Conservation (phyloP, 139 green algal species). For the Micractinium conductrix region DNA sequence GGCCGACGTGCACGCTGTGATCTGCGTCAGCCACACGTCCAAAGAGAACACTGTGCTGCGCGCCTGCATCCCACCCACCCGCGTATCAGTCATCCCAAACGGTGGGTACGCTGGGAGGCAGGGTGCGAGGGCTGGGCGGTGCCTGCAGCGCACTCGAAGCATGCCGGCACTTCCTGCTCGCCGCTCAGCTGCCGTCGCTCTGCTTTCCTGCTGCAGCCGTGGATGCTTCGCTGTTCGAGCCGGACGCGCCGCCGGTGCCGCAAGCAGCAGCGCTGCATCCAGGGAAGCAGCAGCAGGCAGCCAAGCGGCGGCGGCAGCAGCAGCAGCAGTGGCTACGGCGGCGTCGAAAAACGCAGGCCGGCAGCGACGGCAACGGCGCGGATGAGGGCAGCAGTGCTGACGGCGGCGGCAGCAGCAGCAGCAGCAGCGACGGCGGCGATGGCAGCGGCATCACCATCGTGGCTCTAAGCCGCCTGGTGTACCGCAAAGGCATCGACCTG, state of each 20-base stretch:
- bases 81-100: slow-evolving; percentile 97
- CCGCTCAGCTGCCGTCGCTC: background rate
- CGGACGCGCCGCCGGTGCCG: slow-evolving; percentile 26
- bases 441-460: slow-evolving; percentile 69
- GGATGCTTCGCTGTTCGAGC: slow-evolving; percentile 80
- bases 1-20: slow-evolving; percentile 75
- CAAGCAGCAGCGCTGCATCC: background rate
- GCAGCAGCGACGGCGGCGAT: slow-evolving; percentile 34
- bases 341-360: background rate
- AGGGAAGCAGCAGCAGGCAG: background rate
- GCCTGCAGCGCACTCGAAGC: no score
- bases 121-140: no score
- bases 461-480: slow-evolving; percentile 88
- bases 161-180: no score
- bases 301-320: background rate
- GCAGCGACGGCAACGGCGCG: background rate
- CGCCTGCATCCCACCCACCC: slow-evolving; percentile 80
- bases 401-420: background rate
- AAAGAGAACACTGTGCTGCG: slow-evolving; percentile 98
- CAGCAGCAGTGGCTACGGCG: background rate
- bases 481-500: slow-evolving; percentile 96
- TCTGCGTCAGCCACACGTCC: slow-evolving; percentile 96
- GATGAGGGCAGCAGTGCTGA: no score
- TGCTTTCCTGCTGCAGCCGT: slow-evolving; percentile 67
- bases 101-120: slow-evolving; percentile 60